Evolutionary conservation across 2,329 filamentous ascomycete genomes (phyloP), one percentile per base, ranked within the genome.

Genomic region (Calonectria multiphialidica): DNA sequence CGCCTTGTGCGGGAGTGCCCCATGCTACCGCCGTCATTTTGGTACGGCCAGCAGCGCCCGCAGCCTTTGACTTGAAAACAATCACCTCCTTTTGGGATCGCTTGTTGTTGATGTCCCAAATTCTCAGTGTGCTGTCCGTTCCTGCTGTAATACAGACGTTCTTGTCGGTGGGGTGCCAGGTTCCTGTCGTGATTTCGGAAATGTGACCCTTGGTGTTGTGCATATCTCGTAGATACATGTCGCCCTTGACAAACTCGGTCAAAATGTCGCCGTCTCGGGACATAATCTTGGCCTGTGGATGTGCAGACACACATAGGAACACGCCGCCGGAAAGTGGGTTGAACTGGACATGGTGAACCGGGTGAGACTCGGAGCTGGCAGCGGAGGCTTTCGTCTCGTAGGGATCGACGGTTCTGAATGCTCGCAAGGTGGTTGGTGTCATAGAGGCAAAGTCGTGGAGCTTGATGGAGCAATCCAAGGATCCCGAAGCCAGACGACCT

Each of bases 171-270:
- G 97, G 97, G 83, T 96, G 95, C 97, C 97, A 99, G 45, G 93
- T 93, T 25, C 95, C 96, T 25, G 93, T 94, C 4, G 95, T 95
- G 47, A 98, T 91, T 83, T 98, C 97, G 5, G 96, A 96, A 65
- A 98, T 92, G 84, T 99, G 97, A 1, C 97, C 97, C 82, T 98
- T 98, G 5, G 97, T 99, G 82, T 98, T 96, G 84, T 98, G 91
- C 93, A 98, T 97, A 82, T 99, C 97, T 67, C 96, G 91, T 76
- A 99, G 86, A 80, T 99, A 99, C 96, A 98, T 98, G 82, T 99
- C 97, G 55, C 97, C 97, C 85, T 99, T 99, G 77, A 95, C 93
- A 76, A 98, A 98, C 80, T 98, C 95, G 1, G 93, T 93, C 61
- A 97, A 79, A 9, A 94, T 89, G 53, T 97, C 95, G 45, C 97